Percentiles rank a stretch among this genome's conserved stretches.
These are phyloP conservation scores for Spergularia marina DNA, from an alignment of 148 eudicot species.

Conservation along the genomic window DNA sequence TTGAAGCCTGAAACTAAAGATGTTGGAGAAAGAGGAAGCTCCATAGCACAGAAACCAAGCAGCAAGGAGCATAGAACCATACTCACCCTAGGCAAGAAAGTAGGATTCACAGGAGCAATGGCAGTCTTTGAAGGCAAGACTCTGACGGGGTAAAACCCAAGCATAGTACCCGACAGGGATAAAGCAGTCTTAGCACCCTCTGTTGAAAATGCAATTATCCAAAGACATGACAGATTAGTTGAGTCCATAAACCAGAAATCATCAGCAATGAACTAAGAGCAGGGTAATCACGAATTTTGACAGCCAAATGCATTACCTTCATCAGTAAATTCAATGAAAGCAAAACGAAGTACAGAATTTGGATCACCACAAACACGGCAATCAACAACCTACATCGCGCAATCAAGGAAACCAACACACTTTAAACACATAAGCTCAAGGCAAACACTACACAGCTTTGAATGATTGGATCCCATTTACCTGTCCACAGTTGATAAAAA, in stretches of 20 bases:
- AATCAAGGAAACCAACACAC: constrained; percentile 4
- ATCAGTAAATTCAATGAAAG: constrained; percentile 87
- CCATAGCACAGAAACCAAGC: constrained; percentile 1
- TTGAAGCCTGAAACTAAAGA: neutral
- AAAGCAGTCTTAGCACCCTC: constrained; percentile 92
- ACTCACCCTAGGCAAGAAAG: constrained; percentile 78
- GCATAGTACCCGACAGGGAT: constrained; percentile 87
- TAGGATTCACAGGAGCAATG: constrained; percentile 97
- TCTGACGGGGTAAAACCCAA: constrained; percentile 88
- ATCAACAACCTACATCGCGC: constrained; percentile 74
- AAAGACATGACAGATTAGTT: neutral
- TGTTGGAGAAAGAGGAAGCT: neutral
- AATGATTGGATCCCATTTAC: constrained; percentile 27
- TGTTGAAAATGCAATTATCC: constrained; percentile 31
- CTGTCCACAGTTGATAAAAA: constrained; percentile 88
- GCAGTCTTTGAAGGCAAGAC: constrained; percentile 98
- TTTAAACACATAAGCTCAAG: constrained; percentile 4
- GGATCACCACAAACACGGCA: constrained; percentile 99
- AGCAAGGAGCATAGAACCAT: constrained; percentile 19
- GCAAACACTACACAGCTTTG: neutral
- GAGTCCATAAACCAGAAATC: constrained; percentile 10
- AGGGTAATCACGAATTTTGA: neutral
- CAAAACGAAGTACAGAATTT: constrained; percentile 95
- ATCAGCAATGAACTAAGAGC: constrained; percentile 6
- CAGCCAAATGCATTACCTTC: constrained; percentile 51